phyloP scores from a whole-genome alignment of 2,329 filamentous ascomycete genomes.

The Colletotrichum siamense region DNA sequence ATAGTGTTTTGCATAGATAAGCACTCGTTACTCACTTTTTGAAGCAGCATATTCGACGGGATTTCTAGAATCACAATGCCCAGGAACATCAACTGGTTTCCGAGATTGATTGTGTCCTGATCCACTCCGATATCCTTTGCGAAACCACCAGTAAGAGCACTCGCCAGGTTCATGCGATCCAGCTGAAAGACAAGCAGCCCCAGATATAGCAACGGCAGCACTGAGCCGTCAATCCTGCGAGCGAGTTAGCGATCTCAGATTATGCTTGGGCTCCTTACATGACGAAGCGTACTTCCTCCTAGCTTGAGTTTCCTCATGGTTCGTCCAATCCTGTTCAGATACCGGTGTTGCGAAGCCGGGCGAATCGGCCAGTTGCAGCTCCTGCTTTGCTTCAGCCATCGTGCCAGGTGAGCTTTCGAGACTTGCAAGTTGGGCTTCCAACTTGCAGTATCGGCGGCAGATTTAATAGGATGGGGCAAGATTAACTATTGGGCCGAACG shows the following conservation, averaged over 20 bases:
- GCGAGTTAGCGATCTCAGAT: background rate
- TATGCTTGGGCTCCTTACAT: accelerated
- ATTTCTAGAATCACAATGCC: slow-evolving; percentile 56
- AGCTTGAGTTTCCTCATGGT: slow-evolving; percentile 17
- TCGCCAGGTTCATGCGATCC: slow-evolving; percentile 58
- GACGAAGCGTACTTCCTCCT: slow-evolving; percentile 20
- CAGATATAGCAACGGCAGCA: slow-evolving; percentile 53
- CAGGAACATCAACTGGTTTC: slow-evolving; percentile 58
- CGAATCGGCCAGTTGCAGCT: background rate
- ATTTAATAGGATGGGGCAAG: background rate
- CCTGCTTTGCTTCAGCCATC: background rate
- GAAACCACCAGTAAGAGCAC: slow-evolving; percentile 54
- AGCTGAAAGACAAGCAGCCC: slow-evolving; percentile 57
- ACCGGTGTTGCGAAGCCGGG: background rate
- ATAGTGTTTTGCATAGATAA: accelerated
- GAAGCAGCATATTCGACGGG: slow-evolving; percentile 52
- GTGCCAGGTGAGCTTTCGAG: background rate
- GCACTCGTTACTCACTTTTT: slow-evolving; percentile 24
- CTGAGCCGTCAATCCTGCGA: slow-evolving; percentile 47
- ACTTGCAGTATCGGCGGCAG: background rate
- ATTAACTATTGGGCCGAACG: background rate
- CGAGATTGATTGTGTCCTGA: slow-evolving; percentile 56
- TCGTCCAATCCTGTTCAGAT: slow-evolving; percentile 18
- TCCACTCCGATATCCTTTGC: slow-evolving; percentile 45
- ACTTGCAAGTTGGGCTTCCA: too few relatives aligned